Base-by-base conservation (phyloP, 768 basidiomycete genomes). In the Mycena floridula region DNA sequence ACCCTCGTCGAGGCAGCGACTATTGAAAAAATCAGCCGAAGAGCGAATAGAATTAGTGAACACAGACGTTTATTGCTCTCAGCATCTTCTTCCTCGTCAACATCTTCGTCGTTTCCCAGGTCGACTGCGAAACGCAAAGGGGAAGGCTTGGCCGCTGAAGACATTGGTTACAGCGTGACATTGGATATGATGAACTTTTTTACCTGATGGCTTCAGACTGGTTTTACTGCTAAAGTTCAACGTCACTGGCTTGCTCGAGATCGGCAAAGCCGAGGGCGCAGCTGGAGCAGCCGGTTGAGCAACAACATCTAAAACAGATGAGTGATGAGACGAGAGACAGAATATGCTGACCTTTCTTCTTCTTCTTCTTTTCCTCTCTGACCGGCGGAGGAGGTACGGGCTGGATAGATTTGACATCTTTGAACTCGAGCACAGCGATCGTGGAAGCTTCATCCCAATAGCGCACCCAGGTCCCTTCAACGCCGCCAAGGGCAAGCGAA, bases 391-490 rank as follows among this genome's bases (percentile, higher is more conserved):
- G 57, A 5, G 60, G 45, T 20, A 56, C 43, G 9, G 68, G 59
- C 21, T 73, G 71, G 0, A 56, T 55, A 13, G 77, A 67, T 54
- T 79, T 73, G 45, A 86, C 84, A 4, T 89, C 86, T 57, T 88
- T 78, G 57, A 90, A 91, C 53, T 87, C 85, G 37, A 89, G 66
- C 11, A 85, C 74, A 25, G 84, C 82, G 21, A 81, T 74, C 1
- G 80, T 85, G 1, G 89, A 85, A 25, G 69, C 77, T 55, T 94
- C 90, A 53, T 97, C 94, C 92, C 95, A 95, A 61, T 98, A 98
- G 46, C 81, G 72, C 20, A 89, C 83, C 79, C 82, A 89, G 6
- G 73, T 67, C 32, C 76, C 80, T 53, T 89, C 85, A 21, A 71
- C 70, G 12, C 87, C 85, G 22, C 89, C 89, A 6, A 90, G 68